Evolutionary conservation across 805 yeast species (phyloP), one percentile per base, ranked within the genome.

Genomic region (Hemisphaericaspora nanyangensis): DNA sequence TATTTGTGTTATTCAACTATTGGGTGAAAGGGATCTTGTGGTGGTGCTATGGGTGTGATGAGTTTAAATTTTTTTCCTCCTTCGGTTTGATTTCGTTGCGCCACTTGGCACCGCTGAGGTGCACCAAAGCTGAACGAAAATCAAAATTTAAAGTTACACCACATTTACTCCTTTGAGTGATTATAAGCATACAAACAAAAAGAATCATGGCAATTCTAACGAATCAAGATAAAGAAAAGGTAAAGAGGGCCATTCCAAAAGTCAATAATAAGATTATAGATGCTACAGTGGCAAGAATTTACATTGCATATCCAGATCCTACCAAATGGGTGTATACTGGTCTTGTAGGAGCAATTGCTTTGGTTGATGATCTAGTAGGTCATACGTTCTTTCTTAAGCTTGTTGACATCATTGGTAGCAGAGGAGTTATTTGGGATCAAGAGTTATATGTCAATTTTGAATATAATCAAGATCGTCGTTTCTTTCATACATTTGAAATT

Each of bases 371-470:
- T 60, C 62, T 86, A 10, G 96, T 93, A 2, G 98, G 98, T 3
- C 91, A 91, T 60, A 88, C 96, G 0, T 89, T 86, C 54, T 93
- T 89, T 59, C 70, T 93, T 33, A 93, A 93, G 58, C 58, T 93
- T 38, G 95, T 93, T 6, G 99, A 93, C 54, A 79, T 91, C 24
- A 55, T 70, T 28, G 95, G 95, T 6, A 76, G 79, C 45, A 69
- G 84, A 30, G 98, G 98, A 26, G 95, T 93, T 0, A 48, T 93
- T 0, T 93, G 99, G 99, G 99, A 93, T 60, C 99, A 93, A 61
- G 99, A 93, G 61, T 63, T 93, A 35, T 91, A 86, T 53, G 81
- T 87, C 10, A 83, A 86, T 52, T 89, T 93, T 60, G 82, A 82
- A 50, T 93, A 93, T 62, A 78, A 85, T 55, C 98, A 93, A 61